Conservation (phyloP, 2,329 filamentous ascomycete genomes). For the Talaromyces islandicus region DNA sequence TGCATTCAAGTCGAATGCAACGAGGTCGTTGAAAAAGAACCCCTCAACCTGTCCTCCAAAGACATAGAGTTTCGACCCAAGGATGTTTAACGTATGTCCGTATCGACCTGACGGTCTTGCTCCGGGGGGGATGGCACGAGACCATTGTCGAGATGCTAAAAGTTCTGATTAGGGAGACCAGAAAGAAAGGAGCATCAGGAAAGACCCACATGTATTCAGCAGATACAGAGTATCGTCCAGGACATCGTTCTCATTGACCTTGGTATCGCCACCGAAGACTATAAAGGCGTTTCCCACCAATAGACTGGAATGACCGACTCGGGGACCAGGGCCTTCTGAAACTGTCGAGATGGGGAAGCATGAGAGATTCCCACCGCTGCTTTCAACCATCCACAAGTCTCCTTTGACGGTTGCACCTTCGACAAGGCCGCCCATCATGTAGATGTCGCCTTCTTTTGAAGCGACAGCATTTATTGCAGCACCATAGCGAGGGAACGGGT, state of each 20-base stretch:
- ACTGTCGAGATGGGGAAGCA: slow-evolving; percentile 91
- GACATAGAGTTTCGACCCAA: slow-evolving; percentile 94
- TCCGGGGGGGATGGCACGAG: slow-evolving; percentile 80
- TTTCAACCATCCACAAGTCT: slow-evolving; percentile 96
- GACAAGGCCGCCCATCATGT: slow-evolving; percentile 94
- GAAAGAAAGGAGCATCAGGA: not conserved
- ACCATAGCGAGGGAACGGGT: slow-evolving; percentile 93
- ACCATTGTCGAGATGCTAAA: slow-evolving; percentile 94
- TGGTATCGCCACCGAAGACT: slow-evolving; percentile 96
- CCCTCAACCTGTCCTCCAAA: slow-evolving; percentile 98
- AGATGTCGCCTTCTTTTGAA: slow-evolving; percentile 95
- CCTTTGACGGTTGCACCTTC: slow-evolving; percentile 94
- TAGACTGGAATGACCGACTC: slow-evolving; percentile 89
- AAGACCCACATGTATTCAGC: slow-evolving; percentile 83
- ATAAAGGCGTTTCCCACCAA: slow-evolving; percentile 98
- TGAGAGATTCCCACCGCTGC: slow-evolving; percentile 70
- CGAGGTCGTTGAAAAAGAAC: slow-evolving; percentile 94
- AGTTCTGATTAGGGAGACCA: slow-evolving; percentile 2
- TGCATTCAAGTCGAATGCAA: slow-evolving; percentile 92
- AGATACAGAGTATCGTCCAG: slow-evolving; percentile 95
- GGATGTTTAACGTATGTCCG: slow-evolving; percentile 90
- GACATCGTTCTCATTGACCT: slow-evolving; percentile 85
- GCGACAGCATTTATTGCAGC: slow-evolving; percentile 88
- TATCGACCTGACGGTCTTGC: slow-evolving; percentile 84
- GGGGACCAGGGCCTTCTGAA: slow-evolving; percentile 86